Conservation (phyloP, 2,329 filamentous ascomycete genomes). For the Aspergillus viridinutans region DNA sequence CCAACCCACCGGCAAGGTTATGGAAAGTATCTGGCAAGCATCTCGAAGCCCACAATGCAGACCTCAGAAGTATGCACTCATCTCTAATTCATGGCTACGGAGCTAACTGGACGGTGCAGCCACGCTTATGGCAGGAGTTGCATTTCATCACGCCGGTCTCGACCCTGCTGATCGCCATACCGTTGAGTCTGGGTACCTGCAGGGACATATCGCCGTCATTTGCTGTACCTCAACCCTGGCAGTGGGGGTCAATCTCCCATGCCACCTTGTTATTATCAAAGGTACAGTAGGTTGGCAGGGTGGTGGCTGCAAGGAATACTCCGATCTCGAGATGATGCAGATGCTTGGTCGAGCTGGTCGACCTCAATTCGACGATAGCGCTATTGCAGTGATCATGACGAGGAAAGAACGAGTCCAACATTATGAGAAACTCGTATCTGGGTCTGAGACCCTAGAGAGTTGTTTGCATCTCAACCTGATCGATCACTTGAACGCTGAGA, state of each 20-base stretch:
- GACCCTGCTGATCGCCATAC: conserved; percentile 58
- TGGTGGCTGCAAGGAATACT: conserved; percentile 62
- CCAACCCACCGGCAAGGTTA: conserved; percentile 48
- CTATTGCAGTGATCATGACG: conserved; percentile 76
- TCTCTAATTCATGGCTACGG: not conserved
- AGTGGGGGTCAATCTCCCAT: conserved; percentile 78
- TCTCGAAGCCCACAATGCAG: conserved; percentile 53
- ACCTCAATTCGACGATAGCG: conserved; percentile 75
- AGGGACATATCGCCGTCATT: conserved; percentile 71
- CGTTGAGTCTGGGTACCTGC: conserved; percentile 65
- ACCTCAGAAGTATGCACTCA: conserved; percentile 53
- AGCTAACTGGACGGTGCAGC: conserved; percentile 26
- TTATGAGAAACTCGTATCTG: conserved; percentile 71
- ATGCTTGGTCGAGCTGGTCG: conserved; percentile 83
- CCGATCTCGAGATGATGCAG: conserved; percentile 82
- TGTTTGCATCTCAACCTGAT: conserved; percentile 73
- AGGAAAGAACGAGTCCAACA: conserved; percentile 57
- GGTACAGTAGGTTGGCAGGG: conserved; percentile 67
- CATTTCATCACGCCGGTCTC: conserved; percentile 79
- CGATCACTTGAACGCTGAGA: conserved; percentile 80
- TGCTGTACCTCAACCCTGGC: conserved; percentile 85
- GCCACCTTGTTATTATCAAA: conserved; percentile 78
- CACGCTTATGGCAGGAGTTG: conserved; percentile 58
- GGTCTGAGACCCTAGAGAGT: conserved; percentile 71
- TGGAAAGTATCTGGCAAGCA: conserved; percentile 59